Conservation (phyloP, 2,329 filamentous ascomycete species). For the Aureobasidium pullulans region DNA sequence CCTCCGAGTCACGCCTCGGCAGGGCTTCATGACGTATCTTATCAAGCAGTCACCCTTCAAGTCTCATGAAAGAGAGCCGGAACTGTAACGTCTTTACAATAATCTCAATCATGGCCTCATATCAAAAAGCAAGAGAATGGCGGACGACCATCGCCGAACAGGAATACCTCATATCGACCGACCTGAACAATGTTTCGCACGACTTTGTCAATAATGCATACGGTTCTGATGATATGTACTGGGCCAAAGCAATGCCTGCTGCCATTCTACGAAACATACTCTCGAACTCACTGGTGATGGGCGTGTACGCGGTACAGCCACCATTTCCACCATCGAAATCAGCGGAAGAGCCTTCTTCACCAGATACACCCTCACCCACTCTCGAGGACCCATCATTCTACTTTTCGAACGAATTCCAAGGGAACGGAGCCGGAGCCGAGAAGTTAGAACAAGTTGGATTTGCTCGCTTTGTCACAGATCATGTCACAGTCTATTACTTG, state of each 20-base stretch:
- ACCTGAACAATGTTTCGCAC: slow-evolving; percentile 16
- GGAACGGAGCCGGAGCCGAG: not conserved
- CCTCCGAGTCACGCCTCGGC: not conserved
- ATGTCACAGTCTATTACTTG: slow-evolving; percentile 22
- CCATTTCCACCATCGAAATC: slow-evolving; percentile 9
- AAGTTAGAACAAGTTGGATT: slow-evolving; percentile 22
- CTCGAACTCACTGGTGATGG: slow-evolving; percentile 22
- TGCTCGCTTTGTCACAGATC: slow-evolving; percentile 23
- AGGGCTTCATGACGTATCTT: slow-evolving; percentile 4
- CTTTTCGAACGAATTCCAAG: not conserved
- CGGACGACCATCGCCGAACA: not conserved
- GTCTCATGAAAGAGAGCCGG: not conserved
- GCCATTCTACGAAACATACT: slow-evolving; percentile 20
- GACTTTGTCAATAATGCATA: slow-evolving; percentile 24
- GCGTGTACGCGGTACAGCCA: slow-evolving; percentile 20
- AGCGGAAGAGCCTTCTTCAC: slow-evolving; percentile 18
- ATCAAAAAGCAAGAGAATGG: not conserved
- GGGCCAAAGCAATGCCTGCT: slow-evolving; percentile 21
- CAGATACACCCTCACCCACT: slow-evolving; percentile 21
- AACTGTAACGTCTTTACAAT: not conserved
- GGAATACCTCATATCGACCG: slow-evolving; percentile 19
- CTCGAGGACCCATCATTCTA: slow-evolving; percentile 13
- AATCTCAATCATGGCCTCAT: not conserved
- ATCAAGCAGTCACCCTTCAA: not conserved
- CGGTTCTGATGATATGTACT: slow-evolving; percentile 23